Evolutionary conservation across 2,329 filamentous ascomycete genomes (phyloP), one percentile per base, ranked within the genome.

Genomic region (Aspergillus glaucus): DNA sequence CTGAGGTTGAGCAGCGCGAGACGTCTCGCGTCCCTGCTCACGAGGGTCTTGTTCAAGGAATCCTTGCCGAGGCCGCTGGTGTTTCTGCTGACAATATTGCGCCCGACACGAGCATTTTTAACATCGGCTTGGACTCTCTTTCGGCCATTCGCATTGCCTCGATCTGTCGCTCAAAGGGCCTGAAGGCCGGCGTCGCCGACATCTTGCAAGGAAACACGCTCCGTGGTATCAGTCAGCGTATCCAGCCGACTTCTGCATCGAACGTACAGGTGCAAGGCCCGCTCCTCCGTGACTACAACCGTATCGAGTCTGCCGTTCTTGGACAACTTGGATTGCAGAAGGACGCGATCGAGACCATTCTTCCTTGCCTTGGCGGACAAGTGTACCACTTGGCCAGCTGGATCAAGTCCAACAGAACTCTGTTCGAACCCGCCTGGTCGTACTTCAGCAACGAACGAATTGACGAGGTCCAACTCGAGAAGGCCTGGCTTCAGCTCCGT

Each of bases 351-450:
- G 62, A 68, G 30, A 49, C 51, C 3, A 56, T 65, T 2, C 41
- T 65, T 12, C 64, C 65, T 3, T 64, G 62, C 48, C 55, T 67
- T 1, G 50, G 61, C n/a, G 66, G 66, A 6, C 66, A 68, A 47
- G 50, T 57, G 40, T 65, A 62, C 39, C 64, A 68, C 46, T 59
- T 68, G 8, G 52, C 49, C 6, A 61, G 53, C 46, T 68, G 65
- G 65, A 46, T 67, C 37, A 64, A 64, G 41, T 64, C 63, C 9
- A 57, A 56, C 17, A 53, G 64, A 21, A 65, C 54, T 4, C 48
- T 66, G 21, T 57, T 64, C 21, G 65, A 68, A 44, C 59, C 62
- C 4, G 57, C 57, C 2, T 68, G 63, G 60, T 52, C 57, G 5
- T 67, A 64, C 46, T 55, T 49, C 28, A 56, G 53, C 43, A 26